Conservation (phyloP, 495 filamentous ascomycete species). For the Peziza echinospora region DNA sequence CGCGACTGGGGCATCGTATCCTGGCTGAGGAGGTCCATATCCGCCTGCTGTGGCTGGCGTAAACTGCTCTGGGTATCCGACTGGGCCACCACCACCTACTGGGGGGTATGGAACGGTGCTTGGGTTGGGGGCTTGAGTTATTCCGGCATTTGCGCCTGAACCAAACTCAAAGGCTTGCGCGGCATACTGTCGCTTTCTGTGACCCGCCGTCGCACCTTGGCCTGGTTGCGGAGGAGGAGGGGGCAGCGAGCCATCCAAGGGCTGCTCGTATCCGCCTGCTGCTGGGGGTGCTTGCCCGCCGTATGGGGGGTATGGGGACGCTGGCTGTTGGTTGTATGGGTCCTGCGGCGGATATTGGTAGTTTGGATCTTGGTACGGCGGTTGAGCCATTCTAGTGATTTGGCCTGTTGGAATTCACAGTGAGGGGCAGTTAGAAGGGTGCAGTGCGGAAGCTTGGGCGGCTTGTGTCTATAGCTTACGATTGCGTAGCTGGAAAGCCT, state of each 20-base stretch:
- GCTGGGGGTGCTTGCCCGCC: conserved; percentile 24
- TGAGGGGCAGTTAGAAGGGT: no score
- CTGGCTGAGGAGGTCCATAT: conserved; percentile 32
- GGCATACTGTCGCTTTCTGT: conserved; percentile 80
- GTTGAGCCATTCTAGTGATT: background rate
- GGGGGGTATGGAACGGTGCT: background rate
- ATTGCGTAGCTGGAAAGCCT: no score
- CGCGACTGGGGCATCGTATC: conserved; percentile 31
- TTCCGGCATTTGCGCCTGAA: conserved; percentile 61
- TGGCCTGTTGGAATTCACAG: no score
- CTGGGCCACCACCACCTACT: conserved; percentile 16
- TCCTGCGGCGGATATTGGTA: conserved; percentile 15
- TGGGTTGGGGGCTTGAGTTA: conserved; percentile 24
- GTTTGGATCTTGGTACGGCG: conserved; percentile 16
- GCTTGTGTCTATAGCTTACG: no score
- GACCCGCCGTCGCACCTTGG: conserved; percentile 1
- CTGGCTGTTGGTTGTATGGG: conserved; percentile 33
- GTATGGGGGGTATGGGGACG: conserved; percentile 29
- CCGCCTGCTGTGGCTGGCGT: conserved; percentile 29
- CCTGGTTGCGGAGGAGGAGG: conserved; percentile 8
- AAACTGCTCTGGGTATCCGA: conserved; percentile 20
- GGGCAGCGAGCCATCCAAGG: conserved; percentile 22
- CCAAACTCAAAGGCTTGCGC: conserved; percentile 87
- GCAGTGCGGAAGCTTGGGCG: no score
- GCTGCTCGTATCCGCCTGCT: conserved; percentile 21